Evolutionary conservation across 2,329 filamentous ascomycete genomes (phyloP).

Genomic region (Neofusicoccum laricinum): DNA sequence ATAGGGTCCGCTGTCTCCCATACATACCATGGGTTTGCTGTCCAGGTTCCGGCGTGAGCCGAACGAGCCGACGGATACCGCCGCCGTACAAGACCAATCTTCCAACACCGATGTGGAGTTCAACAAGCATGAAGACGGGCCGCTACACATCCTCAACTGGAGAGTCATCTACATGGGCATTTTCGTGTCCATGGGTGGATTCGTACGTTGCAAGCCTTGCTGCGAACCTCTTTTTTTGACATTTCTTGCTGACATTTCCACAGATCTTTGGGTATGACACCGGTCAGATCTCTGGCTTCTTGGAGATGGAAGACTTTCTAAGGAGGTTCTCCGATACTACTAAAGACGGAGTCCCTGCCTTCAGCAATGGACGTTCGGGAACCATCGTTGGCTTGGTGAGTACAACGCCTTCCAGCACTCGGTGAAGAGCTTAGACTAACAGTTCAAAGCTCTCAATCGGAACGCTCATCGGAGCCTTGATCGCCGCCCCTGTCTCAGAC

Average conservation of each 20-base stretch:
- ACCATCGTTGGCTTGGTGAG: slow-evolving; percentile 35
- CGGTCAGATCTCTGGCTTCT: slow-evolving; percentile 28
- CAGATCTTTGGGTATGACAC: slow-evolving; percentile 33
- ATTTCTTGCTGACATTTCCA: not conserved
- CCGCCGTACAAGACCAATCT: not conserved
- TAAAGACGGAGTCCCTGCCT: slow-evolving; percentile 22
- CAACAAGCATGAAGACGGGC: not conserved
- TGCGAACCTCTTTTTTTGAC: not conserved
- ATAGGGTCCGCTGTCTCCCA: not conserved
- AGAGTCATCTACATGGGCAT: slow-evolving; percentile 26
- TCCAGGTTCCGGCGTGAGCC: slow-evolving; percentile 4
- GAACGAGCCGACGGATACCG: not conserved
- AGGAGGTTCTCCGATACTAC: slow-evolving; percentile 27
- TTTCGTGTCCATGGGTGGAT: slow-evolving; percentile 36
- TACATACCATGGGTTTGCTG: not conserved
- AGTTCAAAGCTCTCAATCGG: slow-evolving; percentile 47
- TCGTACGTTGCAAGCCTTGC: slow-evolving; percentile 13
- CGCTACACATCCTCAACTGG: slow-evolving; percentile 8
- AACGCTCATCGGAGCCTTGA: slow-evolving; percentile 69
- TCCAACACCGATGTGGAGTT: not conserved
- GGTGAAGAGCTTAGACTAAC: slow-evolving; percentile 25
- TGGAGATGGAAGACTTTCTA: slow-evolving; percentile 37
- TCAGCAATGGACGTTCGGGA: slow-evolving; percentile 32
- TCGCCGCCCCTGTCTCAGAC: slow-evolving; percentile 58
- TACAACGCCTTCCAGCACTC: not conserved